Conservation (phyloP, 345 rosid genomes). For the Salix viminalis region DNA sequence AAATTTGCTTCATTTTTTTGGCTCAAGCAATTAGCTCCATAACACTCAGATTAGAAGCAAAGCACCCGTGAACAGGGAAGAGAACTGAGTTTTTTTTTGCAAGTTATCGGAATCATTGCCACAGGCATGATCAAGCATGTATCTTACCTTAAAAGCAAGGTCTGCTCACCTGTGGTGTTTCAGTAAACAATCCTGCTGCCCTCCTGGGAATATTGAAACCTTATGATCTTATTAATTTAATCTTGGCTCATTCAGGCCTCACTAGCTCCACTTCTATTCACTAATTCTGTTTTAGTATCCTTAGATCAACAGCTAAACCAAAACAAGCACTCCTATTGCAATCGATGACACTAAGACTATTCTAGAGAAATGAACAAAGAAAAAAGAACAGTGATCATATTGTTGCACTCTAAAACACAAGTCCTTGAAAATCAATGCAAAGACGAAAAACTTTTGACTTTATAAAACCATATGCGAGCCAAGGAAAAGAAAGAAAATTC, state of each 20-base stretch:
- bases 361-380: not conserved
- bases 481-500: not conserved
- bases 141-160: not conserved
- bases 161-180: not conserved
- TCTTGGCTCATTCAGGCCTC: not conserved
- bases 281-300: not conserved
- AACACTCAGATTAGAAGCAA: constrained; percentile 5
- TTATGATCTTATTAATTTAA: not conserved
- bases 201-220: not conserved
- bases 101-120: not conserved
- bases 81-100: not conserved
- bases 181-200: not conserved
- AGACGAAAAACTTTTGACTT: not conserved
- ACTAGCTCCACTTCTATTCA: not conserved
- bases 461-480: not conserved
- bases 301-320: not conserved
- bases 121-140: not conserved
- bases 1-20: constrained; percentile 11
- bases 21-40: constrained; percentile 3
- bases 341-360: not conserved
- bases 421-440: not conserved
- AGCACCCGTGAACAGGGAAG: not conserved
- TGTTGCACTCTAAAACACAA: not conserved
- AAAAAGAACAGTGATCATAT: not conserved
- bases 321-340: not conserved